These are phyloP conservation scores for Elsinoe ampelina DNA, from an alignment of 2,329 filamentous ascomycete species.

Conservation along the genomic window DNA sequence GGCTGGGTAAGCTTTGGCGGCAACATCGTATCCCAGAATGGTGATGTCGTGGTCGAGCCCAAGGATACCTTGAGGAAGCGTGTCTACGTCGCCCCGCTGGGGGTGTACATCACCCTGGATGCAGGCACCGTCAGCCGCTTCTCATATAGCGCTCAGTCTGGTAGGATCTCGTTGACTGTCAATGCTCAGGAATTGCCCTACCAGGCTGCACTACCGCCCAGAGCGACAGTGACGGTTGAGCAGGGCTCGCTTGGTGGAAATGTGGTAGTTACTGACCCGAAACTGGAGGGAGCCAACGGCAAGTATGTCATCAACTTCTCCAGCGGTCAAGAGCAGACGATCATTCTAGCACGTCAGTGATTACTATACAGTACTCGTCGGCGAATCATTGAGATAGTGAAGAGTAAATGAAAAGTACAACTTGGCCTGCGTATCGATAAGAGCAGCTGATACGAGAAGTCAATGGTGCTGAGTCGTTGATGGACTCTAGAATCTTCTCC, in stretches of 20 bases:
- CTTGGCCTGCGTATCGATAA: background rate
- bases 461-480: background rate
- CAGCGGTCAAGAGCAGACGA: background rate
- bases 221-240: constrained; percentile 4
- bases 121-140: constrained; percentile 37
- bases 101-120: constrained; percentile 34
- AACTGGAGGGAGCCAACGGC: background rate
- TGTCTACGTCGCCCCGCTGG: constrained; percentile 41
- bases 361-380: background rate
- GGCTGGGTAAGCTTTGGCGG: constrained; percentile 46
- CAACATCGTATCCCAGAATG: constrained; percentile 24
- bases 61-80: constrained; percentile 40
- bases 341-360: background rate
- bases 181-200: constrained; percentile 7
- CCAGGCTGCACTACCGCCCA: background rate
- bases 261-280: constrained; percentile 2
- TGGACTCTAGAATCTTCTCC: background rate
- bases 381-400: background rate
- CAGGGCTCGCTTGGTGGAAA: constrained; percentile 4
- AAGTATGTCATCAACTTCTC: background rate
- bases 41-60: constrained; percentile 30
- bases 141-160: constrained; percentile 26
- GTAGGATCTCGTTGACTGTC: constrained; percentile 18
- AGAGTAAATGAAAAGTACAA: background rate
- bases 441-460: background rate